Evolutionary conservation across 23 red algal species (phyloP).

Genomic region (Pyropia haitanensis): DNA sequence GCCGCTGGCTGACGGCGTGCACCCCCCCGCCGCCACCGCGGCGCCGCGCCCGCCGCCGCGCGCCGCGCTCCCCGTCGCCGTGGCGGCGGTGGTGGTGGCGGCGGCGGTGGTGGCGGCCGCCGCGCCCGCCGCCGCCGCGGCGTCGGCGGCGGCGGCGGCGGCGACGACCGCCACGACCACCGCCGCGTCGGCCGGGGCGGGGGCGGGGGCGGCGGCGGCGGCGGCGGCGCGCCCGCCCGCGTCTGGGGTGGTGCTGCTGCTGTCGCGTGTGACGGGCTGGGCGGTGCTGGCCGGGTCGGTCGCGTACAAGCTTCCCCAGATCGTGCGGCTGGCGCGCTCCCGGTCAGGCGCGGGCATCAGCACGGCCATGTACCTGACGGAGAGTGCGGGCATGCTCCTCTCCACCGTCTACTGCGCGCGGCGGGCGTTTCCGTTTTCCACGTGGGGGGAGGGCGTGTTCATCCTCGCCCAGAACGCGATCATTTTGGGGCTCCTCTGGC

Average conservation of each 20-base stretch:
- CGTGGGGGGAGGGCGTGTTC: conserved; percentile 78
- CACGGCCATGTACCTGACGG: conserved; percentile 43
- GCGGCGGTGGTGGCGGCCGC: too few relatives aligned
- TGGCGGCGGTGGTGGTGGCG: too few relatives aligned
- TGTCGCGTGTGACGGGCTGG: conserved; percentile 18
- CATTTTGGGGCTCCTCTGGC: conserved; percentile 46
- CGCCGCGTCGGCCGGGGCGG: too few relatives aligned
- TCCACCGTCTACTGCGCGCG: conserved; percentile 64
- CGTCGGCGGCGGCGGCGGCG: too few relatives aligned
- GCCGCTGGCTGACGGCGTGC: too few relatives aligned
- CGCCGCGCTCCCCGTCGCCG: too few relatives aligned
- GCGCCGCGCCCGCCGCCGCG: too few relatives aligned
- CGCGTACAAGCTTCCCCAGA: conserved; percentile 90
- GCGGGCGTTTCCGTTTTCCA: conserved; percentile 70
- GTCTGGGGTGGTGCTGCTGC: not conserved
- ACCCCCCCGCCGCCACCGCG: too few relatives aligned
- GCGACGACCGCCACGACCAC: too few relatives aligned
- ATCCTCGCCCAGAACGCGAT: conserved; percentile 77
- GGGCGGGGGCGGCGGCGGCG: too few relatives aligned
- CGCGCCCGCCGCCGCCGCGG: too few relatives aligned
- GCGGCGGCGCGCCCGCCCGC: too few relatives aligned
- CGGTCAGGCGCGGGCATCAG: conserved; percentile 67
- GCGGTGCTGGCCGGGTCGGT: conserved; percentile 66
- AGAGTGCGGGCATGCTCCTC: conserved; percentile 74
- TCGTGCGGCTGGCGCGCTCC: conserved; percentile 31